Evolutionary conservation across 495 filamentous ascomycete species (phyloP), one percentile per base, ranked within the genome.

Genomic region (Podospora sp.): DNA sequence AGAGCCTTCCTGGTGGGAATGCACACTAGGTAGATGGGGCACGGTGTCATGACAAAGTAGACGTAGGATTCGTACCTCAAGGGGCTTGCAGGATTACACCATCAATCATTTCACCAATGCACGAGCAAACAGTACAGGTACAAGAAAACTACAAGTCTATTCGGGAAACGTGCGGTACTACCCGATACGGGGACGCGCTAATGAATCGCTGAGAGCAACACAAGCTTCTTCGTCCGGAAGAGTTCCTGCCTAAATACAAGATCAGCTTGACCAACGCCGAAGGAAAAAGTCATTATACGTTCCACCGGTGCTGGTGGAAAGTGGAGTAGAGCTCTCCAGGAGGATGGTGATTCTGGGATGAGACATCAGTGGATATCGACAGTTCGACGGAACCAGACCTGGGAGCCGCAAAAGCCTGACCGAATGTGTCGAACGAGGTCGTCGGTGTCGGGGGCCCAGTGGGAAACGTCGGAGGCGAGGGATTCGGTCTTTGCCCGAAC

Each of bases 221-320:
- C 53, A 40, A 35, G 59, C n/a, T 29, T 35, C 40, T 35, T 35
- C 59, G 16, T 49, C 20, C 8, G 18, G 8, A 35, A 61, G 27
- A 22, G 21, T 22, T 29, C 24, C 21, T 29, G 35, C 40, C 33
- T 40, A 62, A 50, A 9, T 35, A 27, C 21, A 46, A 62, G 25
- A 62, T 50, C 60, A 62, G 60, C 36, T 50, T 62, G 22, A 62
- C 60, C 60, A 62, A 62, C 60, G 60, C 60, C 60, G 40, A 62
- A 62, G 20, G 40, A 50, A 62, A 62, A 46, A 11, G 36, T 24
- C 52, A n/a, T 24, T 49, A 26, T 62, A 22, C 21, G 36, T 26
- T 50, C 60, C 35, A 46, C 3, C 40, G 18, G 14, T 46, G 60
- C 7, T 26, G 40, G 24, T 35, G 40, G 40, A 46, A 46, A 62